Conservation (phyloP, 2,329 filamentous ascomycete genomes). For the Teratosphaeria zuluensis region DNA sequence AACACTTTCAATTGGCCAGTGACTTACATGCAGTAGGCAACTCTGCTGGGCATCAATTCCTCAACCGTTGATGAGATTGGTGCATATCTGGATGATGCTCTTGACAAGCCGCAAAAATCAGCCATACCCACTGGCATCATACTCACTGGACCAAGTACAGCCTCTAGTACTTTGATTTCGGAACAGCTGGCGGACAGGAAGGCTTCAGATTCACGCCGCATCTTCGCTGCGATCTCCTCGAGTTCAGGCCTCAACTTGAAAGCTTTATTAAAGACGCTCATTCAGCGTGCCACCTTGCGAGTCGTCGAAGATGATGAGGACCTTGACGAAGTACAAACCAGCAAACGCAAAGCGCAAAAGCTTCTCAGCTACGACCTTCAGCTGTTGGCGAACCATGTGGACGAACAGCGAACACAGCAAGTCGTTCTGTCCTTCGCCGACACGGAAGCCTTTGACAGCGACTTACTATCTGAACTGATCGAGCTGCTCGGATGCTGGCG, state of each 20-base stretch:
- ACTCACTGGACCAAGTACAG: conserved; percentile 63
- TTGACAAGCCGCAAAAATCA: conserved; percentile 4
- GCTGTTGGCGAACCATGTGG: conserved; percentile 53
- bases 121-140: conserved; percentile 11
- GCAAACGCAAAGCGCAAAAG: conserved; percentile 28
- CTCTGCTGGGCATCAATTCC: conserved; percentile 30
- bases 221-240: conserved; percentile 59
- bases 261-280: conserved; percentile 60
- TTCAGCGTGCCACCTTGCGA: conserved; percentile 52
- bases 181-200: conserved; percentile 48
- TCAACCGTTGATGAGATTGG: conserved; percentile 29
- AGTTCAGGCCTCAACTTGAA: conserved; percentile 66
- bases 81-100: conserved; percentile 28
- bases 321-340: conserved; percentile 40
- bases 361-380: conserved; percentile 72
- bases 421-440: conserved; percentile 69
- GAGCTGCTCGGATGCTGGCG: conserved; percentile 61
- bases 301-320: conserved; percentile 38
- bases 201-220: conserved; percentile 34
- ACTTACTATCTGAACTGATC: conserved; percentile 62
- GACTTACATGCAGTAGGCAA: conserved; percentile 8
- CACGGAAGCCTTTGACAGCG: conserved; percentile 69
- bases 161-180: conserved; percentile 65
- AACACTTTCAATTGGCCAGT: background rate
- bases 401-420: conserved; percentile 43